Percentiles rank a stretch among this genome's conserved stretches.
These are phyloP conservation scores for Breviolum minutum DNA, from an alignment of 73 alveolate genomes.

Conservation along the genomic window DNA sequence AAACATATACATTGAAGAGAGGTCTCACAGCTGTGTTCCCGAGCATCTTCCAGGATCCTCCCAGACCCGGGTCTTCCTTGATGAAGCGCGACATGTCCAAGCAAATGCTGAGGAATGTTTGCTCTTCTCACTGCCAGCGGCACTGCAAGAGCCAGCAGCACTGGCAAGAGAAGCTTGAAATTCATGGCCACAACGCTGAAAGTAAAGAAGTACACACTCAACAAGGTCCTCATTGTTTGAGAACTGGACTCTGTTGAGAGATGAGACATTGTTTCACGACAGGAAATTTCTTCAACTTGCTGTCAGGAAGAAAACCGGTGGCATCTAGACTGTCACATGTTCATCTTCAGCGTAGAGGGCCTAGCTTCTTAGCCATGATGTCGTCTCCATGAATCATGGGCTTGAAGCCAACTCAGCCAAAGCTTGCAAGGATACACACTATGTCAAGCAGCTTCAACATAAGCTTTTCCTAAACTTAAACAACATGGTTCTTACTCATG, in stretches of 20 bases:
- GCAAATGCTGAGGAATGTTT: constrained; percentile 63
- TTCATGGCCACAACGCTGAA: constrained; percentile 30
- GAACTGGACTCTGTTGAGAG: too few species aligned
- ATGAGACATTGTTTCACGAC: too few species aligned
- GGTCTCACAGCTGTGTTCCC: background rate
- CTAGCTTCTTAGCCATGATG: too few species aligned
- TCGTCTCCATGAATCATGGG: background rate
- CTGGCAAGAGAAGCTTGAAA: constrained; percentile 65
- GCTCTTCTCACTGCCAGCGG: constrained; percentile 57
- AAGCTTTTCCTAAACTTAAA: too few species aligned
- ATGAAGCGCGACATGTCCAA: constrained; percentile 57
- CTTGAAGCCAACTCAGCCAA: constrained; percentile 7
- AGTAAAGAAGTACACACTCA: background rate
- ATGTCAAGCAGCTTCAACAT: background rate
- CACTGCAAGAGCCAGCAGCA: constrained; percentile 55
- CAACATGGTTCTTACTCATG: too few species aligned
- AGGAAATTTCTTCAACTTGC: too few species aligned
- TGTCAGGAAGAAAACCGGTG: too few species aligned
- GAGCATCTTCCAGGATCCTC: background rate
- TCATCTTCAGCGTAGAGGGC: too few species aligned
- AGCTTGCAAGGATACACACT: background rate
- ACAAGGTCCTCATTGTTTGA: background rate
- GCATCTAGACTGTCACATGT: too few species aligned
- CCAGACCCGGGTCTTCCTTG: constrained; percentile 28
- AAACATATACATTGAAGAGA: background rate